Conservation (phyloP, 306 rosid species). For the Castanea mollissima region DNA sequence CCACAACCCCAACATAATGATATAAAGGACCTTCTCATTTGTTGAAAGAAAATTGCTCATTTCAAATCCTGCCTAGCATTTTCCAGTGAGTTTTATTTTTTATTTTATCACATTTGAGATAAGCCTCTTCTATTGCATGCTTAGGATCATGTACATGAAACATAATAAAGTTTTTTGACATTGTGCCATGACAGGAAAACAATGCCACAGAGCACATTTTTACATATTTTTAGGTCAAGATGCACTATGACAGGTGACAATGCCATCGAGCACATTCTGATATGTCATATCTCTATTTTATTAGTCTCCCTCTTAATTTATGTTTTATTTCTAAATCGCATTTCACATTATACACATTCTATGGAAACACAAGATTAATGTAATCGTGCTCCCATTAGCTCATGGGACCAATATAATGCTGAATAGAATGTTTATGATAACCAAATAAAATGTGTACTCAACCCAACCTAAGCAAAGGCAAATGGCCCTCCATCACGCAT, state of each 20-base stretch:
- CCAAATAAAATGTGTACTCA: neutral
- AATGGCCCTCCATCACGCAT: conserved; percentile 98
- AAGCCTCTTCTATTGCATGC: too few relatives aligned
- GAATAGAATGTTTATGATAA: neutral
- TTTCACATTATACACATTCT: neutral
- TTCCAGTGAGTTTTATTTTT: too few relatives aligned
- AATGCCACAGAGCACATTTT: neutral
- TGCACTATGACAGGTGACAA: neutral
- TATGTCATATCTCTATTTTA: neutral
- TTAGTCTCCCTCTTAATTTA: neutral
- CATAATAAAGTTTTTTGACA: too few relatives aligned
- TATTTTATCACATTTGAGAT: too few relatives aligned
- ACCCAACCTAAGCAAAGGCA: conserved; percentile 91
- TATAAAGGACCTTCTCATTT: too few relatives aligned
- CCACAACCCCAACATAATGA: too few relatives aligned
- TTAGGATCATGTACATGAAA: too few relatives aligned
- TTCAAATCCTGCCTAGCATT: too few relatives aligned
- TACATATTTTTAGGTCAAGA: neutral
- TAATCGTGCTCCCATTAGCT: neutral
- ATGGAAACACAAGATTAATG: neutral
- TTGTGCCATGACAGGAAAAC: neutral
- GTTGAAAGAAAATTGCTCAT: too few relatives aligned
- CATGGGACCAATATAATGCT: too few relatives aligned
- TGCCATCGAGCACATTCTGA: neutral
- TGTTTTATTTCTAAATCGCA: neutral